Base-by-base conservation (phyloP, 805 yeast species). In the Starmerella riodocensis region DNA sequence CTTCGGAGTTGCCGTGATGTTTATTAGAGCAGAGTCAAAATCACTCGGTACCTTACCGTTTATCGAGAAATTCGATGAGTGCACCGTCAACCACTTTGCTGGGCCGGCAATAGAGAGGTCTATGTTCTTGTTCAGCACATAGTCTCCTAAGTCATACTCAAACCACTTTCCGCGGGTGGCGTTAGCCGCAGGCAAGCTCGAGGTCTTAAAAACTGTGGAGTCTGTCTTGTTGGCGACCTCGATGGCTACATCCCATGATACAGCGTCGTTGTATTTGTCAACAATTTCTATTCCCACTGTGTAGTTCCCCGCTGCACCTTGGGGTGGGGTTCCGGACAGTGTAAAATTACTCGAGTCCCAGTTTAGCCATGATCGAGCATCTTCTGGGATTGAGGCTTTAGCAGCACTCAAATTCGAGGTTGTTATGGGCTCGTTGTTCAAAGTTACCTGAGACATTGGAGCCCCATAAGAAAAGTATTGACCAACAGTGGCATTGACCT, bases 401-500 rank as follows among this genome's bases (percentile, higher is more conserved):
- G 79, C 67, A 2, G 63, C 52, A 1, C 82, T 70, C 29, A 88
- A 69, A 50, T 83, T 74, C 70, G 27, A 86, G 18, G 22, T 24
- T 29, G 61, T 29, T 27, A 85, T 71, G 1, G 56, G 49, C 1
- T 47, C 39, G n/a, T 73, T 75, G 56, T 91, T 94, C 35, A 82
- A 64, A 45, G 60, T 71, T 23, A 88, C 73, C 37, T 69, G 63
- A 25, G 72, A 58, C 32, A 80, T 55, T 1, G 94, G 94, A 18
- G 85, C 62, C 2, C 65, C 56, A 43, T 73, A 67, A 20, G 65
- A 53, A 50, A 88, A 67, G 0, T 58, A 51, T 25, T 71, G 68
- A 34, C 74, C 73, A 18, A 68, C 70, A 6, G 91, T 78, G 2
- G 84, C 86, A 50, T 81, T 80, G 42, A 81, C 65, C 22, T 73